These are phyloP conservation scores for Chrysopogon serrulatus DNA, from an alignment of 176 grass and related monocot genomes.

Conservation along the genomic window DNA sequence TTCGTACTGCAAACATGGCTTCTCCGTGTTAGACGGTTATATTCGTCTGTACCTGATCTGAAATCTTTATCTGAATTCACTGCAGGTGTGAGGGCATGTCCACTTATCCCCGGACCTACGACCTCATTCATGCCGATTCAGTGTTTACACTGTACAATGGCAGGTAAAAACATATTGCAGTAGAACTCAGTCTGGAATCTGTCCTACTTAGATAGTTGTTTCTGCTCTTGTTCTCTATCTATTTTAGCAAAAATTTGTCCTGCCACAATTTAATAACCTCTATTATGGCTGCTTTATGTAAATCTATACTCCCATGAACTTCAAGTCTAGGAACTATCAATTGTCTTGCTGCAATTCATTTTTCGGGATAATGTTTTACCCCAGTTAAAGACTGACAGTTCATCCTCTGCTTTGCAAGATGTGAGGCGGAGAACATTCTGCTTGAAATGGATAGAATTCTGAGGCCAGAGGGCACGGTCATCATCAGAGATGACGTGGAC, in stretches of 20 bases:
- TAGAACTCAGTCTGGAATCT: neutral
- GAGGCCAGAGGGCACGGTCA: conserved; percentile 83
- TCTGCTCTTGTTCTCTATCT: neutral
- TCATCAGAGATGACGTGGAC: conserved; percentile 85
- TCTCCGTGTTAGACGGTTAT: neutral
- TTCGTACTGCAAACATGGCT: neutral
- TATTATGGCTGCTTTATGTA: neutral
- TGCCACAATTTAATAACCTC: neutral
- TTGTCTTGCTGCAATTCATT: neutral
- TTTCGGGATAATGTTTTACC: neutral
- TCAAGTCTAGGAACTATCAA: neutral
- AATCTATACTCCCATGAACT: neutral
- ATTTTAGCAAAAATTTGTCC: neutral
- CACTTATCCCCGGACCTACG: conserved; percentile 92
- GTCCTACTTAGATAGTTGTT: neutral
- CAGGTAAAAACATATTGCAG: conserved; percentile 42
- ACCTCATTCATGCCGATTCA: conserved; percentile 80
- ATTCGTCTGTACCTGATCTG: neutral
- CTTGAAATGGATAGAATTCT: conserved; percentile 92
- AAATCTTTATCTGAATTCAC: conserved; percentile 20
- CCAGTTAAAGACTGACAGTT: neutral
- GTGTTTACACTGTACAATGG: conserved; percentile 74
- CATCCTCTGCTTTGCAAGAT: conserved; percentile 34
- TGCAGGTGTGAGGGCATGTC: conserved; percentile 96
- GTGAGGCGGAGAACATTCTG: conserved; percentile 75